Conservation (phyloP, 495 filamentous ascomycete genomes). For the Podospora anserina region DNA sequence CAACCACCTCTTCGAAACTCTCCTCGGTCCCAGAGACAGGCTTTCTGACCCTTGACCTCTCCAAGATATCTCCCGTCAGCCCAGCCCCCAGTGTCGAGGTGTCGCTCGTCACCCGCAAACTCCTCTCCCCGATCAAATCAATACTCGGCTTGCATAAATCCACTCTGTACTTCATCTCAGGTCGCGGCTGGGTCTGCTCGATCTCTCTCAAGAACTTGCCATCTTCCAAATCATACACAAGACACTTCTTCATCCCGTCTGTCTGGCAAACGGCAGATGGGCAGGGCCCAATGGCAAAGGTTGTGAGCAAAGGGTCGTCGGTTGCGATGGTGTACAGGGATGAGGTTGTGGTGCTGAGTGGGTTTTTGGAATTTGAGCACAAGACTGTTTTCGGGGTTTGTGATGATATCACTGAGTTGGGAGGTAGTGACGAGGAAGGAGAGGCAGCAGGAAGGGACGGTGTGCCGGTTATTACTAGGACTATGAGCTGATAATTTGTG, state of each 20-base stretch:
- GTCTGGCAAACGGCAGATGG: conserved; percentile 24
- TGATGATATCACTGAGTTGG: neutral
- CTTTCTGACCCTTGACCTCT: conserved; percentile 19
- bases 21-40: conserved; percentile 7
- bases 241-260: conserved; percentile 29
- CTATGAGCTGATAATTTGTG: neutral
- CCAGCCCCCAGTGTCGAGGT: neutral
- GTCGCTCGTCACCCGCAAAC: neutral
- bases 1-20: neutral
- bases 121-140: conserved; percentile 9
- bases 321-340: conserved; percentile 23
- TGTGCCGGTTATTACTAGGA: conserved; percentile 15
- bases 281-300: conserved; percentile 14
- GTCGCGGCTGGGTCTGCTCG: conserved; percentile 26
- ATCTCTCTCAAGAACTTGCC: conserved; percentile 17
- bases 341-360: conserved; percentile 24
- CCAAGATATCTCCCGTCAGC: neutral
- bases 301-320: conserved; percentile 19
- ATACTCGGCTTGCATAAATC: conserved; percentile 20
- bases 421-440: neutral
- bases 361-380: conserved; percentile 29
- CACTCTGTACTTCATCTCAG: conserved; percentile 22
- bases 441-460: neutral
- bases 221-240: neutral
- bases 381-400: conserved; percentile 18